phyloP scores from a whole-genome alignment of 805 yeast species.

The Myxozyma sirexii region DNA sequence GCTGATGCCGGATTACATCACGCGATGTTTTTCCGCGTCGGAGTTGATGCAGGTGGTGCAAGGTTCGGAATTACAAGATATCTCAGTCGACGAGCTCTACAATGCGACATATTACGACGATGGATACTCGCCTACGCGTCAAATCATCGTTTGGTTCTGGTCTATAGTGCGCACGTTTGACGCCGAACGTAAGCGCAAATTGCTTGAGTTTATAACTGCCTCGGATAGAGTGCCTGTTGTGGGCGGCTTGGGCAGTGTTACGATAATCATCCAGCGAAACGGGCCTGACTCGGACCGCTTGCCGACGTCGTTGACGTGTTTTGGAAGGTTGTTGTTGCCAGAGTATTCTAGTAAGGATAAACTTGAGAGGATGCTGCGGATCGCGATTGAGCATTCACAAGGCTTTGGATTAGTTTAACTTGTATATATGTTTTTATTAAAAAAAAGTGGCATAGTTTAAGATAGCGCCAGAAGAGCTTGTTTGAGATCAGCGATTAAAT shows the following conservation, averaged over 20 bases:
- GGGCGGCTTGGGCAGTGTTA: slow-evolving; percentile 49
- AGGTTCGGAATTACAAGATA: slow-evolving; percentile 44
- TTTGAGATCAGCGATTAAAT: slow-evolving; percentile 68
- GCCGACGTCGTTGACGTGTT: slow-evolving; percentile 58
- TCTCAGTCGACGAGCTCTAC: slow-evolving; percentile 49
- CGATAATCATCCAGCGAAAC: slow-evolving; percentile 50
- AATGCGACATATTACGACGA: slow-evolving; percentile 47
- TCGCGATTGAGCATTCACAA: slow-evolving; percentile 38
- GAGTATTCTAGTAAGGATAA: slow-evolving; percentile 46
- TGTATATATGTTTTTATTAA: neutral
- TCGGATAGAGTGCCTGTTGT: slow-evolving; percentile 52
- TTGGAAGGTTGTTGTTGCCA: slow-evolving; percentile 52
- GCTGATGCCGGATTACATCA: slow-evolving; percentile 28
- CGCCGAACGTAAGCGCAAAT: slow-evolving; percentile 44
- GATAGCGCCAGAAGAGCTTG: slow-evolving; percentile 21
- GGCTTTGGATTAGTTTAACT: slow-evolving; percentile 40
- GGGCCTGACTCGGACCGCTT: slow-evolving; percentile 47
- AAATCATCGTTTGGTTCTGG: slow-evolving; percentile 50
- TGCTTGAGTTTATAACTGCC: slow-evolving; percentile 55
- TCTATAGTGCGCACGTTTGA: slow-evolving; percentile 49
- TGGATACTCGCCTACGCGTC: slow-evolving; percentile 47
- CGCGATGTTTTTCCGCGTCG: slow-evolving; percentile 21
- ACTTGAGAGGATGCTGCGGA: slow-evolving; percentile 34
- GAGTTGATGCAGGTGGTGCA: slow-evolving; percentile 44
- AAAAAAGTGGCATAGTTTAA: too few relatives aligned